Percentiles rank a stretch among this genome's conserved stretches.
Evolutionary conservation across 177 flowering plant genomes (phyloP).

Genomic region (Vitis hybrid): DNA sequence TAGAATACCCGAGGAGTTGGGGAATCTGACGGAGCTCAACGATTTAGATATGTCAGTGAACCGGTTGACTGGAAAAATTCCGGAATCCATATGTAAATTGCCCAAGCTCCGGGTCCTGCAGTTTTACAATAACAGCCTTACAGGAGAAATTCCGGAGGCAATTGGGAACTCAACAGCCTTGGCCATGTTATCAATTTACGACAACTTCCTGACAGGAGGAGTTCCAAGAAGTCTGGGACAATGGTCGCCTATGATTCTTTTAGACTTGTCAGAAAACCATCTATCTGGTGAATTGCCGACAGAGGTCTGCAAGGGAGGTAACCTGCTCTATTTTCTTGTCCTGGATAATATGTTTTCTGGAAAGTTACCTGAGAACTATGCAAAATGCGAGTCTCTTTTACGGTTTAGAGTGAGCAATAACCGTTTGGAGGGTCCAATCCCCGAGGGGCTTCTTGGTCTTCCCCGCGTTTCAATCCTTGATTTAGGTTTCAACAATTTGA

Average conservation of each 20-base stretch:
- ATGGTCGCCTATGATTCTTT: slow-evolving; percentile 38
- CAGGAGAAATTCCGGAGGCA: slow-evolving; percentile 64
- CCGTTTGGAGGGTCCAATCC: slow-evolving; percentile 56
- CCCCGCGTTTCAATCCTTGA: slow-evolving; percentile 79
- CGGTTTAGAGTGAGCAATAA: slow-evolving; percentile 78
- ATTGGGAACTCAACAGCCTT: slow-evolving; percentile 65
- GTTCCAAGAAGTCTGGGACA: slow-evolving; percentile 64
- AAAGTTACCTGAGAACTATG: slow-evolving; percentile 58
- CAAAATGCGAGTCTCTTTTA: slow-evolving; percentile 49
- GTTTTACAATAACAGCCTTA: slow-evolving; percentile 78
- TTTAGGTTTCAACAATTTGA: slow-evolving; percentile 53
- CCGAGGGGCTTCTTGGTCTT: slow-evolving; percentile 60
- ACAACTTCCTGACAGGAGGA: slow-evolving; percentile 62
- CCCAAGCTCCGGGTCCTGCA: slow-evolving; percentile 65
- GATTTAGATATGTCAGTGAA: slow-evolving; percentile 83
- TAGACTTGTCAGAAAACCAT: slow-evolving; percentile 79
- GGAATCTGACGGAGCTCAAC: slow-evolving; percentile 62
- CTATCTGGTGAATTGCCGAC: slow-evolving; percentile 70
- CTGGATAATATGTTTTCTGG: slow-evolving; percentile 73
- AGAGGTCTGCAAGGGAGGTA: slow-evolving; percentile 66
- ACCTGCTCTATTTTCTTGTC: slow-evolving; percentile 55
- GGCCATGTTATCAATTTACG: slow-evolving; percentile 54
- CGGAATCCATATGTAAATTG: slow-evolving; percentile 62
- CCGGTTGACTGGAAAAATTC: slow-evolving; percentile 59
- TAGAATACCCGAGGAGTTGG: slow-evolving; percentile 71